Evolutionary conservation across 2,329 filamentous ascomycete species (phyloP).

Genomic region (Neurospora sp.): DNA sequence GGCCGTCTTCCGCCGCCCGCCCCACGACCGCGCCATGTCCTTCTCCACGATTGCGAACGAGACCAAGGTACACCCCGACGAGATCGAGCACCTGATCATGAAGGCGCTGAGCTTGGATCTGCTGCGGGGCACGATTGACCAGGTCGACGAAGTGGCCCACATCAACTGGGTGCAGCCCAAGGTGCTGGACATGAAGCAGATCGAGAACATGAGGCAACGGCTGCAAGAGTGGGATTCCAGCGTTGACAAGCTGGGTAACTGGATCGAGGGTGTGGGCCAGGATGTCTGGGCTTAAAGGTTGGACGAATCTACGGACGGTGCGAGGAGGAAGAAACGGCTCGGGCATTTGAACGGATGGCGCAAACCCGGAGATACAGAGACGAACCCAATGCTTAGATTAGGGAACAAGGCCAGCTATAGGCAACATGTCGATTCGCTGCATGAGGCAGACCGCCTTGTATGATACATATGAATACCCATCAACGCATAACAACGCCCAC

Average conservation of each 20-base stretch:
- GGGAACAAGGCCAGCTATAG: background rate
- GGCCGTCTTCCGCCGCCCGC: slow-evolving; percentile 88
- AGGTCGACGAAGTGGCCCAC: slow-evolving; percentile 85
- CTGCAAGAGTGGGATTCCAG: slow-evolving; percentile 92
- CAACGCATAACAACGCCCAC: background rate
- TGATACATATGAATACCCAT: background rate
- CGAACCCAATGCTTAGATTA: slow-evolving; percentile 6
- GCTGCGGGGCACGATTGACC: slow-evolving; percentile 85
- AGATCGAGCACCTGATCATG: slow-evolving; percentile 98
- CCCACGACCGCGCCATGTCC: slow-evolving; percentile 89
- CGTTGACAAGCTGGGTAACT: slow-evolving; percentile 92
- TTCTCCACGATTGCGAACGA: slow-evolving; percentile 82
- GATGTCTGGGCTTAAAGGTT: slow-evolving; percentile 61
- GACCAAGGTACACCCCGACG: slow-evolving; percentile 81
- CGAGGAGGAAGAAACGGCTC: background rate
- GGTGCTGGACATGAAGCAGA: slow-evolving; percentile 91
- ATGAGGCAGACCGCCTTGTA: background rate
- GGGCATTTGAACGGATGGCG: background rate
- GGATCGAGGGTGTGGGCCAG: slow-evolving; percentile 89
- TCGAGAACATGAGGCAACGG: slow-evolving; percentile 80
- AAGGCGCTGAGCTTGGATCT: slow-evolving; percentile 93
- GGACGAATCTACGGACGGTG: background rate
- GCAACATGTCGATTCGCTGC: background rate
- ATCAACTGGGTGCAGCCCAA: slow-evolving; percentile 99
- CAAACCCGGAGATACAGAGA: background rate